Base-by-base conservation (phyloP, 2,329 filamentous ascomycete species). In the Aspergillus ochraceus region DNA sequence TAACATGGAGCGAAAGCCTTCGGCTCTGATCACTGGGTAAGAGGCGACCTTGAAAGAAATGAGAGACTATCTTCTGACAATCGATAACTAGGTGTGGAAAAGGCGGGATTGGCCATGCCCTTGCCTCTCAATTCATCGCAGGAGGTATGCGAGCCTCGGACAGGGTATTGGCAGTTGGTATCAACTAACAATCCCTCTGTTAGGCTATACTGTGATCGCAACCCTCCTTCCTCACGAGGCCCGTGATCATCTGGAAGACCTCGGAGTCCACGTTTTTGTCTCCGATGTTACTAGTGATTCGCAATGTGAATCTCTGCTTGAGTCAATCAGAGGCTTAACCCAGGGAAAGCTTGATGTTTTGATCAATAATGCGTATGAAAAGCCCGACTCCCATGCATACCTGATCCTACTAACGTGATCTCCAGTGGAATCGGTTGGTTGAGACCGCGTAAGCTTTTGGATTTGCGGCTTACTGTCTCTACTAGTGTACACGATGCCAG, bases 401-500 rank as follows among this genome's bases (percentile, higher is more conserved):
- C 36, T 46, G 12, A 12, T 45, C 22, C 2, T 54, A 9, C 32
- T 39, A 11, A 39, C 10, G 4, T 19, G 30, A 52, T 32, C 14
- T 19, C 26, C 6, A 53, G 51, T 11, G 51, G 51, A 19, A 53
- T 53, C 9, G 29, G 29, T 30, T 19, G 4, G 46, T 45, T 45
- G 14, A n/a, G 20, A 6, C 19, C 24, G 8, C 20, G n/a, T 2
- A 47, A 32, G 19, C 51, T 12, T 6, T 32, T 52, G 14, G 14
- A 14, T 22, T 11, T 51, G n/a, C n/a, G 39, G 12, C 39, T 42
- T 42, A 42, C 39, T 42, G 14, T 17, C 26, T 36, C 2, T 6
- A 11, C 11, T 45, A 52, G 57, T 22, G 2, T 62, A 57, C n/a
- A 62, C 57, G 2, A 57, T 62, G 60, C 46, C 57, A 6, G 60